These are phyloP conservation scores for Hysterangium stoloniferum DNA, from an alignment of 768 basidiomycete species.

Conservation along the genomic window DNA sequence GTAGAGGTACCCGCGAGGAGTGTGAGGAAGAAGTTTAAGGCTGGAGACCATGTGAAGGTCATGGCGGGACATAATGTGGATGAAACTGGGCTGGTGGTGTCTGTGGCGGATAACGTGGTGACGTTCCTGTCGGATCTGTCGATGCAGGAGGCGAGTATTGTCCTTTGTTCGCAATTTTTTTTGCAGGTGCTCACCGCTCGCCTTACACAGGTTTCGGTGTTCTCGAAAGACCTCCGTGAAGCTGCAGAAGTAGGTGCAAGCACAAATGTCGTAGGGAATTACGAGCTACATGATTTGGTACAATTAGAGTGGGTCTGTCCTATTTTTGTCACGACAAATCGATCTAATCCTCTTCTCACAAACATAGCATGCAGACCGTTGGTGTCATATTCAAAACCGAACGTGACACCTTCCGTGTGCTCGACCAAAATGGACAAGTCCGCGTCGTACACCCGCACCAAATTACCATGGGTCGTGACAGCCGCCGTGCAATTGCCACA, in stretches of 20 bases:
- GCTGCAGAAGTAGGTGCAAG: conserved; percentile 96
- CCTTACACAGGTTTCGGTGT: conserved; percentile 74
- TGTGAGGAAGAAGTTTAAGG: conserved; percentile 91
- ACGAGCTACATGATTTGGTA: conserved; percentile 93
- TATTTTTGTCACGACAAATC: background rate
- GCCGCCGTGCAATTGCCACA: conserved; percentile 74
- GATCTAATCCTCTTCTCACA: background rate
- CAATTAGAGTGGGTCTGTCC: conserved; percentile 76
- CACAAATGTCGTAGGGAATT: conserved; percentile 84
- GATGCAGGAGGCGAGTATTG: conserved; percentile 71
- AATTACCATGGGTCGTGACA: conserved; percentile 85
- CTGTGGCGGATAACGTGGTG: conserved; percentile 82
- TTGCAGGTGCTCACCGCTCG: conserved; percentile 9
- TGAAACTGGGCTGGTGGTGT: conserved; percentile 93
- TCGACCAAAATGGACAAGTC: conserved; percentile 90
- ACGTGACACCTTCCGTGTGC: conserved; percentile 88
- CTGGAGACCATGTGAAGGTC: conserved; percentile 98
- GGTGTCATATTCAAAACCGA: conserved; percentile 98
- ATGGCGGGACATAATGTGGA: conserved; percentile 92
- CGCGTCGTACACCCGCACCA: conserved; percentile 90
- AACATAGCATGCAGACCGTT: conserved; percentile 79
- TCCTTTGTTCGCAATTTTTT: background rate
- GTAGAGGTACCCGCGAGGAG: conserved; percentile 81
- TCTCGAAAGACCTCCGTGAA: conserved; percentile 93
- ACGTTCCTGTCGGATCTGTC: conserved; percentile 98